Conservation (phyloP, 169 alveolate species). For the Plasmodium falciparum region DNA sequence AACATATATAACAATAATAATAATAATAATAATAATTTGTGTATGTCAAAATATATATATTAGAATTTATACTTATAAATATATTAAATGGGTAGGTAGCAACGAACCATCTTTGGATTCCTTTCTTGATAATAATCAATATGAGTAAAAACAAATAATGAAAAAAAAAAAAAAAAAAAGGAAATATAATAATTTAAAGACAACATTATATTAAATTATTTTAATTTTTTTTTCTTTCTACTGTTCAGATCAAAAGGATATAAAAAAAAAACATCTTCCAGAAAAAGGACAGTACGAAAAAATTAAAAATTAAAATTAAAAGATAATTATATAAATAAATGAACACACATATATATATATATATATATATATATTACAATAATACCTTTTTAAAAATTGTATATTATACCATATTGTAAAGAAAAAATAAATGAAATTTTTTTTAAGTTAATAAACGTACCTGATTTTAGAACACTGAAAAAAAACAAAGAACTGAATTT, state of each 20-base stretch:
- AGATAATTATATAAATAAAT: not conserved
- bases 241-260: slow-evolving; percentile 23
- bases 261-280: slow-evolving; percentile 57
- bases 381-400: not conserved
- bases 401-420: not conserved
- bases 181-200: not conserved
- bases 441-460: slow-evolving; percentile 47
- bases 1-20: too few relatives aligned
- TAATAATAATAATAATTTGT: too few relatives aligned
- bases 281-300: slow-evolving; percentile 61
- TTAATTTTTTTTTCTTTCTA: not conserved
- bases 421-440: not conserved
- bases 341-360: not conserved
- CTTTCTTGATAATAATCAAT: slow-evolving; percentile 15
- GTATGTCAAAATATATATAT: not conserved
- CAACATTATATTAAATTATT: not conserved
- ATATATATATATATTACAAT: not conserved
- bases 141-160: slow-evolving; percentile 31
- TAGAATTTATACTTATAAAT: not conserved
- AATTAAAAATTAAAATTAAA: not conserved
- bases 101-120: not conserved
- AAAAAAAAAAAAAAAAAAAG: not conserved
- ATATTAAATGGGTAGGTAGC: slow-evolving; percentile 20
- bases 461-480: slow-evolving; percentile 15
- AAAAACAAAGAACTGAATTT: slow-evolving; percentile 61